These are phyloP conservation scores for Gonapodya prolifera DNA, from an alignment of 192 early-diverging fungal species.

Conservation along the genomic window DNA sequence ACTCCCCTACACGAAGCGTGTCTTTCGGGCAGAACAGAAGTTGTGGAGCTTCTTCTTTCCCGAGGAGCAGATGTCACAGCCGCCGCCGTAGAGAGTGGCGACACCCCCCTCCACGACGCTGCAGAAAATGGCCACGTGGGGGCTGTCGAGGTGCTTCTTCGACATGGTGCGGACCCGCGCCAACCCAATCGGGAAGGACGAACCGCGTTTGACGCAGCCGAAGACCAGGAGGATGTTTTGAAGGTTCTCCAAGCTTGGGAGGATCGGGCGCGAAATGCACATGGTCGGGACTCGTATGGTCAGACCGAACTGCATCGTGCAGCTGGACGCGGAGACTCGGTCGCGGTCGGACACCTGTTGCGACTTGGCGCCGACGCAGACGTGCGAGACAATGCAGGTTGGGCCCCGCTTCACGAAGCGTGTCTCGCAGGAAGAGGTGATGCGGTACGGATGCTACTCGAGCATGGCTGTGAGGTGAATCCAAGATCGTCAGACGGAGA, in stretches of 20 bases:
- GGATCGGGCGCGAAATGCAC: constrained; percentile 19
- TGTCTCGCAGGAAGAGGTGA: constrained; percentile 16
- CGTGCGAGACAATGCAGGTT: constrained; percentile 20
- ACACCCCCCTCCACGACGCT: constrained; percentile 50
- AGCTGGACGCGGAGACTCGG: constrained; percentile 18
- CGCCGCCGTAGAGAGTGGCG: constrained; percentile 25
- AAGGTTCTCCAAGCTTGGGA: constrained; percentile 25
- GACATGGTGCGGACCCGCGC: constrained; percentile 27
- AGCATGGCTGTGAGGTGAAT: constrained; percentile 31
- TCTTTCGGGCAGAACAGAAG: constrained; percentile 25
- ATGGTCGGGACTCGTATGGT: constrained; percentile 20
- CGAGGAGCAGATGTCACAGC: constrained; percentile 40
- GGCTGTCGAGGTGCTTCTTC: constrained; percentile 32
- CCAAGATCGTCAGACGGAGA: constrained; percentile 6
- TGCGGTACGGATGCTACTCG: constrained; percentile 21
- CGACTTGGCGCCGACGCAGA: constrained; percentile 34
- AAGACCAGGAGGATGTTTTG: constrained; percentile 19
- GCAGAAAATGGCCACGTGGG: constrained; percentile 24
- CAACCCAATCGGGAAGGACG: constrained; percentile 26
- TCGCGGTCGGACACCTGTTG: constrained; percentile 15
- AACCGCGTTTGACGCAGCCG: constrained; percentile 27
- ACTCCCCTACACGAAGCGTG: constrained; percentile 42
- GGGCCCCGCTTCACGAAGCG: constrained; percentile 39
- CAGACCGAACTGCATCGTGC: constrained; percentile 27
- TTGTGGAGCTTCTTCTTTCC: constrained; percentile 24